Evolutionary conservation across 768 basidiomycete species (phyloP).

Genomic region (Crucibulum laeve): DNA sequence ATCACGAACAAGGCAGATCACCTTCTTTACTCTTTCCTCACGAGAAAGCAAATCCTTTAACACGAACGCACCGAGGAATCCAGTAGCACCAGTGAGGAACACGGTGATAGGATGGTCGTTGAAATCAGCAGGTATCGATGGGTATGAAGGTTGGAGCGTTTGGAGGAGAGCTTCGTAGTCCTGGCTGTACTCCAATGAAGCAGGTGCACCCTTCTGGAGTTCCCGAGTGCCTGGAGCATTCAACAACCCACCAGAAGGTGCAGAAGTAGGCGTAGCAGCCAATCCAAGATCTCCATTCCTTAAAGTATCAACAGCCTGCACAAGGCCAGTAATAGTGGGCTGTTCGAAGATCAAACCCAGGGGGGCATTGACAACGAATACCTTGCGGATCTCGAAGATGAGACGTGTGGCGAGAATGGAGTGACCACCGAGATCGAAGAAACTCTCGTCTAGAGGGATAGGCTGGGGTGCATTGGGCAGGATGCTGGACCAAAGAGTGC

Average conservation of each 20-base stretch:
- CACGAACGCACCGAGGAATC: conserved; percentile 94
- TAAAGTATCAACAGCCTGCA: conserved; percentile 68
- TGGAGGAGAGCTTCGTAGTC: conserved; percentile 67
- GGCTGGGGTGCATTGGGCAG: conserved; percentile 75
- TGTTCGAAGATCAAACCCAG: conserved; percentile 88
- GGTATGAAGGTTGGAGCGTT: conserved; percentile 58
- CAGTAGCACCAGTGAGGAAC: conserved; percentile 96
- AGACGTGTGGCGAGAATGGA: conserved; percentile 97
- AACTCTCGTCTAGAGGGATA: conserved; percentile 87
- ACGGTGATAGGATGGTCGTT: conserved; percentile 56
- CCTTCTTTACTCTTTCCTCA: conserved; percentile 65
- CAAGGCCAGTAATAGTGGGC: conserved; percentile 80
- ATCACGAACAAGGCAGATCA: conserved; percentile 89
- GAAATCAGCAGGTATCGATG: conserved; percentile 56
- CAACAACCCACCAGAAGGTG: conserved; percentile 12
- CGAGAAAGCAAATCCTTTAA: conserved; percentile 73
- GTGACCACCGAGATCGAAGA: conserved; percentile 98
- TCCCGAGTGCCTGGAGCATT: conserved; percentile 6
- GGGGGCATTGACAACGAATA: conserved; percentile 87
- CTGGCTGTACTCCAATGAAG: conserved; percentile 65
- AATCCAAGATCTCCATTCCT: conserved; percentile 81
- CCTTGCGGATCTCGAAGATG: conserved; percentile 94
- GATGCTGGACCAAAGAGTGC: conserved; percentile 79
- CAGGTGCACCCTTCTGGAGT: conserved; percentile 17
- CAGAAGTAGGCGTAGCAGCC: conserved; percentile 24